phyloP scores from a whole-genome alignment of 768 basidiomycete genomes.

The Stropharia rugosoannulata region DNA sequence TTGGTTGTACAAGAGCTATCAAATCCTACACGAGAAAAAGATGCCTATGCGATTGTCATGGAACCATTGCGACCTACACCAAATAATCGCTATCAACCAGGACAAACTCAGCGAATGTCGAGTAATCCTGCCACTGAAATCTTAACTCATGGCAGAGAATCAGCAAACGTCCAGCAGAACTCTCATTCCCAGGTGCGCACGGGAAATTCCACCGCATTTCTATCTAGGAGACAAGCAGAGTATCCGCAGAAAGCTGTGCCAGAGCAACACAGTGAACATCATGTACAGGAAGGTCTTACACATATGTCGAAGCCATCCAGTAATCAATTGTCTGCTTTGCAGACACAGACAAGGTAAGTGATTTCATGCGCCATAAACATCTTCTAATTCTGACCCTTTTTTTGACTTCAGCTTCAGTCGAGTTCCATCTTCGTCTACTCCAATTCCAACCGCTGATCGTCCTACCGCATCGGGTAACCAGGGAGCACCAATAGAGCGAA shows the following conservation, averaged over 20 bases:
- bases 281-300: not conserved
- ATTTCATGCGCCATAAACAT: not conserved
- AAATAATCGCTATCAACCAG: not conserved
- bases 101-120: not conserved
- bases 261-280: not conserved
- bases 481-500: not conserved
- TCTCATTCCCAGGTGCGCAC: not conserved
- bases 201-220: not conserved
- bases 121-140: not conserved
- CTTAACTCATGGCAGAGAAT: not conserved
- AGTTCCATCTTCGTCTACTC: constrained; percentile 4
- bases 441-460: not conserved
- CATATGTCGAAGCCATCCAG: not conserved
- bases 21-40: not conserved
- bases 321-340: not conserved
- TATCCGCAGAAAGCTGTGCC: not conserved
- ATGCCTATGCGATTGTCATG: not conserved
- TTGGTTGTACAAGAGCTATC: not conserved
- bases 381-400: not conserved
- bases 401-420: not conserved
- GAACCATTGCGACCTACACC: not conserved
- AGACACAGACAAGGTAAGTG: not conserved
- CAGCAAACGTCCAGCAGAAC: not conserved
- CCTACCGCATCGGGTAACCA: not conserved
- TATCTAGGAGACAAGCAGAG: not conserved